Evolutionary conservation across 2,329 filamentous ascomycete genomes (phyloP), one percentile per base, ranked within the genome.

Genomic region (Helminthosporium solani): DNA sequence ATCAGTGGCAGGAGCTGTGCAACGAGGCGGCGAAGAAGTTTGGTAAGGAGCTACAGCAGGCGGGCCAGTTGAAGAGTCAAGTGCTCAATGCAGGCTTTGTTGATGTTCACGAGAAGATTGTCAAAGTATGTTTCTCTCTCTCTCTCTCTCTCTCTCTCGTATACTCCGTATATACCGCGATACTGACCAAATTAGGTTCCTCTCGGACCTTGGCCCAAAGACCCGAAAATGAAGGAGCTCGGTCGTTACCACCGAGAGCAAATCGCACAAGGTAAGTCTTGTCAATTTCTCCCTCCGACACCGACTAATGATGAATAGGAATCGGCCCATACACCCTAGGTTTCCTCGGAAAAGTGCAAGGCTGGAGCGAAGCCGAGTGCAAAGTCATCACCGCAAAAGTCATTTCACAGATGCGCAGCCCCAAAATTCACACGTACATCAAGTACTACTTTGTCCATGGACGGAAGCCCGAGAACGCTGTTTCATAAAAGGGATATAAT

Each of bases 141-240:
- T 28, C 23, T 21, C 8, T 31, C 14, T 12, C 14, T 31, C 8
- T 31, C 8, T 31, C 28, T 4, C 14, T 12, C 14, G 3, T 31
- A 5, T 31, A 31, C 4, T 31, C 28, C 28, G 6, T 31, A 14
- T 5, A 31, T 12, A 27, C 33, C n/a, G 3, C 9, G 9, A 14
- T 37, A 15, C 16, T n/a, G 18, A 21, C 18, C 16, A 21, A 9
- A 31, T 7, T 11, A 68, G 64, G 52, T 69, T 19, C 66, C 66
- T 12, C 53, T 68, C 19, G 66, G 65, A 12, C 59, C 64, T 1
- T 79, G 76, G 76, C 69, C 75, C 5, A 73, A 73, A 40, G 75
- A 78, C 40, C 67, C 69, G 1, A 73, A 72, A 42, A 72, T 76
- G 69, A 79, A 78, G 55, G 72, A 76, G 51, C 71, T 79, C 18